These are phyloP conservation scores for Heliophila coronopifolia DNA, from an alignment of 441 rosid genomes.

Conservation along the genomic window DNA sequence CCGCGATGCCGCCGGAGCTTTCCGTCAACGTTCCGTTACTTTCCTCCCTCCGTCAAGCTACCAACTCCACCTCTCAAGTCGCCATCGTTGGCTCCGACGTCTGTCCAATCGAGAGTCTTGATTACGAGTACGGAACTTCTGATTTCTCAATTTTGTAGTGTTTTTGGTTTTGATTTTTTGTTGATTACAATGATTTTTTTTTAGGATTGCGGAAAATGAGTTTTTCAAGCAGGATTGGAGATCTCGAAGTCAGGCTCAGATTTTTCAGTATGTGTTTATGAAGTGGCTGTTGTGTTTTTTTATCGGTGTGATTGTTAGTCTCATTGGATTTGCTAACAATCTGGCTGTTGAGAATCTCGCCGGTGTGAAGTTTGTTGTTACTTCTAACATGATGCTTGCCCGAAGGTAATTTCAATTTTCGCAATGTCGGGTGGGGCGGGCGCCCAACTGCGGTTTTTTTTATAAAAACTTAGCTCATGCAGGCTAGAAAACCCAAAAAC, in stretches of 20 bases:
- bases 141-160: no score
- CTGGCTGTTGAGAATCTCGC: slow-evolving; percentile 81
- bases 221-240: slow-evolving; percentile 91
- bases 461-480: no score
- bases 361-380: slow-evolving; percentile 67
- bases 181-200: slow-evolving; percentile 1
- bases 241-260: slow-evolving; percentile 42
- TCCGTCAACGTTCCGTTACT: slow-evolving; percentile 45
- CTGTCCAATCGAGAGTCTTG: slow-evolving; percentile 81
- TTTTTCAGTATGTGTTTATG: slow-evolving; percentile 61
- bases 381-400: slow-evolving; percentile 70
- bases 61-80: slow-evolving; percentile 66
- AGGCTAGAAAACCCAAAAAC: no score
- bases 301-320: slow-evolving; percentile 55
- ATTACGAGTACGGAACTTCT: slow-evolving; percentile 91
- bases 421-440: no score
- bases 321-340: slow-evolving; percentile 65
- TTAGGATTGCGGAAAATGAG: slow-evolving; percentile 74
- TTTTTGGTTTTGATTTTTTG: no score
- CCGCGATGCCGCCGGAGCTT: slow-evolving; percentile 25
- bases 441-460: no score
- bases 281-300: slow-evolving; percentile 72
- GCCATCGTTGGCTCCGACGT: slow-evolving; percentile 72
- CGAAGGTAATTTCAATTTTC: no score
- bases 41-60: slow-evolving; percentile 25